phyloP scores from a whole-genome alignment of 1,284 basidiomycete genomes.

The Mycosarcoma maydis region DNA sequence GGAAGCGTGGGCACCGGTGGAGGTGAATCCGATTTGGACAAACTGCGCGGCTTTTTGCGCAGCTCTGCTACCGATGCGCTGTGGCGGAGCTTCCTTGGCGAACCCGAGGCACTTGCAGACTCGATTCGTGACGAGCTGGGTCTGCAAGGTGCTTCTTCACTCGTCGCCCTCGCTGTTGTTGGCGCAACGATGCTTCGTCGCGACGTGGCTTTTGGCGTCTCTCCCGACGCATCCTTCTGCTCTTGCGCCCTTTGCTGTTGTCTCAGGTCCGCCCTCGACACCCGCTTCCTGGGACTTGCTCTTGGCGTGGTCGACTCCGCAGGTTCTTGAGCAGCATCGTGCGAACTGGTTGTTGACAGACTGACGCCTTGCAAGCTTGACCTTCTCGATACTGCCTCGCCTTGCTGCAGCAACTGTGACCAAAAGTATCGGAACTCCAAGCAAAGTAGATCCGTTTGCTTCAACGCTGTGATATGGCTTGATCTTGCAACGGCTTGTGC shows the following conservation, averaged over 20 bases:
- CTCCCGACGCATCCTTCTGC: neutral
- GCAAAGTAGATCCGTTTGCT: constrained; percentile 47
- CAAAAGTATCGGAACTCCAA: constrained; percentile 49
- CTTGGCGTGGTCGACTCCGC: constrained; percentile 19
- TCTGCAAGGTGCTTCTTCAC: constrained; percentile 28
- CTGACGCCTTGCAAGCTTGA: neutral
- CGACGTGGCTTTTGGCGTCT: constrained; percentile 18
- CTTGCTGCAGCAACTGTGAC: constrained; percentile 29
- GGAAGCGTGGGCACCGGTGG: constrained; percentile 11
- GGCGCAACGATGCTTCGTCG: constrained; percentile 7
- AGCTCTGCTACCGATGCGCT: constrained; percentile 28
- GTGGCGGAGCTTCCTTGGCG: constrained; percentile 25
- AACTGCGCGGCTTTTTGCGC: constrained; percentile 8
- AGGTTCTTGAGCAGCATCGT: neutral
- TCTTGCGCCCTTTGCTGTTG: constrained; percentile 8
- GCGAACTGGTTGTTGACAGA: constrained; percentile 9
- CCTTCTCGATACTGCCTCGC: constrained; percentile 2
- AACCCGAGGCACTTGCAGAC: neutral
- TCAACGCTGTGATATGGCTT: constrained; percentile 19
- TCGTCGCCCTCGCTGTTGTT: constrained; percentile 22
- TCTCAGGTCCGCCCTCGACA: constrained; percentile 4
- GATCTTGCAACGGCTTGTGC: constrained; percentile 1
- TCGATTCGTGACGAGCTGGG: constrained; percentile 1
- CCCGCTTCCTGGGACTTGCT: constrained; percentile 15
- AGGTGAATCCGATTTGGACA: constrained; percentile 6